phyloP scores from a whole-genome alignment of 306 rosid species.

The Spatholobus suberectus region DNA sequence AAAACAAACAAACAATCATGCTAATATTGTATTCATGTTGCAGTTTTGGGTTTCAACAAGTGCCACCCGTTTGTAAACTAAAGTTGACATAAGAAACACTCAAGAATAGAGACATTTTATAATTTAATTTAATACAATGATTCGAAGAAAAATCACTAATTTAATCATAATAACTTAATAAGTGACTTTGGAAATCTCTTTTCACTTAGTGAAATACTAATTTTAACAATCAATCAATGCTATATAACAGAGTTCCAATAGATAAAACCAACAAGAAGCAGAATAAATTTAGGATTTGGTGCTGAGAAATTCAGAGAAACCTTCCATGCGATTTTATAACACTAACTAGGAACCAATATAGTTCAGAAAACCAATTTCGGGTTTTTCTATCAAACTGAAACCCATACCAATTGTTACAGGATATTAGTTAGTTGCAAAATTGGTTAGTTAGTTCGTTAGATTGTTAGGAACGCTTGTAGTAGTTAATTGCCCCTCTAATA shows the following conservation, averaged over 20 bases:
- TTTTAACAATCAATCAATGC: background rate
- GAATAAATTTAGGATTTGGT: background rate
- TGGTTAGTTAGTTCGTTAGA: no score
- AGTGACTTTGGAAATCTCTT: background rate
- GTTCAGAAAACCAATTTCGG: background rate
- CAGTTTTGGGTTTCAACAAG: background rate
- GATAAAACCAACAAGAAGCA: background rate
- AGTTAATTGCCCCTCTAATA: no score
- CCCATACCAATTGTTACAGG: no score
- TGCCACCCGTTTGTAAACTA: background rate
- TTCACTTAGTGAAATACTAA: background rate
- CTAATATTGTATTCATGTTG: background rate
- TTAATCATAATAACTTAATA: constrained; percentile 19
- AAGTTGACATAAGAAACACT: background rate
- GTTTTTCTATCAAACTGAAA: background rate
- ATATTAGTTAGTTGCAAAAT: no score
- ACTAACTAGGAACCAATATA: background rate
- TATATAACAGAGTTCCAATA: background rate
- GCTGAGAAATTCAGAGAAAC: constrained; percentile 1
- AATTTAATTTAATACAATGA: background rate
- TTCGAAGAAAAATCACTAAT: background rate
- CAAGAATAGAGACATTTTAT: background rate
- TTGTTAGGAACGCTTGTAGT: no score
- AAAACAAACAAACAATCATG: background rate
- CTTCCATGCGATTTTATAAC: background rate